Conservation (phyloP, 306 rosid species). For the Cajanus cajan region DNA sequence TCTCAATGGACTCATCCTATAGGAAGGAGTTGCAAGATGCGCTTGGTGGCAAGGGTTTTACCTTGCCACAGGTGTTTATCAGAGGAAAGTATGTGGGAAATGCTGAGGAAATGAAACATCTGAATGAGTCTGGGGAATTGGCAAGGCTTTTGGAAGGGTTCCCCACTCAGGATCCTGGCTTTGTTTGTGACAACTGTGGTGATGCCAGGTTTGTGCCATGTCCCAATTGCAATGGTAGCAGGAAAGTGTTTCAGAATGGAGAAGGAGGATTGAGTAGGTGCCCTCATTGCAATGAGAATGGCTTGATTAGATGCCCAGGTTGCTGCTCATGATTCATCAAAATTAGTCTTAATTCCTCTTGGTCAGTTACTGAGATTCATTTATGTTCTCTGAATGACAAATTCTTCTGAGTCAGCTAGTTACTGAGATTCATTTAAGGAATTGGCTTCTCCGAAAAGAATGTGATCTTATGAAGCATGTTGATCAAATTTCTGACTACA, state of each 20-base stretch:
- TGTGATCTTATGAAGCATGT: not conserved
- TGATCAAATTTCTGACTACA: not conserved
- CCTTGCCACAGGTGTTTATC: slow-evolving; percentile 68
- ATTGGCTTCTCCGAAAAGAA: too few relatives aligned
- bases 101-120: slow-evolving; percentile 62
- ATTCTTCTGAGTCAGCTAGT: too few relatives aligned
- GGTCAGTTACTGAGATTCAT: not conserved
- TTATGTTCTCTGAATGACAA: not conserved
- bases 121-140: slow-evolving; percentile 70
- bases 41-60: slow-evolving; percentile 43
- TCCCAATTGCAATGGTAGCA: slow-evolving; percentile 65
- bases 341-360: not conserved
- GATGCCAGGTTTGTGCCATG: slow-evolving; percentile 80
- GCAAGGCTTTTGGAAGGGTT: slow-evolving; percentile 54
- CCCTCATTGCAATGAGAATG: slow-evolving; percentile 75
- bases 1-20: slow-evolving; percentile 78
- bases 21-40: slow-evolving; percentile 57
- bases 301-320: slow-evolving; percentile 68
- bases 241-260: slow-evolving; percentile 62
- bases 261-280: slow-evolving; percentile 61
- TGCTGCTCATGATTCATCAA: slow-evolving; percentile 51
- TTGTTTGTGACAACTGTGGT: slow-evolving; percentile 65
- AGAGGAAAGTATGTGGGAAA: slow-evolving; percentile 66
- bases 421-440: not conserved
- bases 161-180: slow-evolving; percentile 45